These are phyloP conservation scores for Diplocarpon rosae DNA, from an alignment of 2,329 filamentous ascomycete species.

Conservation along the genomic window DNA sequence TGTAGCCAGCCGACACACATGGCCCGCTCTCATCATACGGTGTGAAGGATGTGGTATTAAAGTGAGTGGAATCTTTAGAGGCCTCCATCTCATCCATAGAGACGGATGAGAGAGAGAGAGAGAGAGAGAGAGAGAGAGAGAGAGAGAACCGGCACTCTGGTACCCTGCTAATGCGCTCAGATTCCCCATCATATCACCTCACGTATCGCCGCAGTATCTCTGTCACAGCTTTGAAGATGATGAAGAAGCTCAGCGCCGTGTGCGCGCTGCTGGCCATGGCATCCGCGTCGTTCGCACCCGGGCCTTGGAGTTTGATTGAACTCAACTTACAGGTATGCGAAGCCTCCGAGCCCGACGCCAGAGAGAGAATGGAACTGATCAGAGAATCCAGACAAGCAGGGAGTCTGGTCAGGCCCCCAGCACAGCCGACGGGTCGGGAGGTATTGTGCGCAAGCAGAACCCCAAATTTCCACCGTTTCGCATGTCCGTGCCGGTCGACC, in stretches of 20 bases:
- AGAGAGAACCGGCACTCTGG: too few species aligned
- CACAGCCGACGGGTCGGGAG: conserved; percentile 6
- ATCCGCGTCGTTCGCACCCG: conserved; percentile 10
- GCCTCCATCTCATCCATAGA: too few species aligned
- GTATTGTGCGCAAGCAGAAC: conserved; percentile 7
- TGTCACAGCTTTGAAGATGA: conserved; percentile 12
- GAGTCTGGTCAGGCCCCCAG: conserved; percentile 7
- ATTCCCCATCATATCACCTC: too few species aligned
- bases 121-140: too few species aligned
- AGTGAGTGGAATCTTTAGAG: too few species aligned
- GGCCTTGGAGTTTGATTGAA: conserved; percentile 12
- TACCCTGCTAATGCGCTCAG: too few species aligned
- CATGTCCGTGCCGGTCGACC: conserved; percentile 46
- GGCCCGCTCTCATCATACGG: too few species aligned
- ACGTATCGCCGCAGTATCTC: too few species aligned
- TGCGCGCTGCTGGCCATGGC: conserved; percentile 13
- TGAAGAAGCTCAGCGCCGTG: conserved; percentile 9
- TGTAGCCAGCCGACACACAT: too few species aligned
- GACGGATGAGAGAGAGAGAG: too few species aligned
- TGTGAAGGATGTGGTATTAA: too few species aligned
- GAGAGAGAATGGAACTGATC: not conserved
- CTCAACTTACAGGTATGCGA: conserved; percentile 15
- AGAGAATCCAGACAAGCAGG: conserved; percentile 15
- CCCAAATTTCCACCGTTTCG: conserved; percentile 28
- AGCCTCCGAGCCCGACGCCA: not conserved